Percentiles rank a stretch among this genome's conserved stretches.
These are phyloP conservation scores for Metschnikowia lochheadii DNA, from an alignment of 805 yeast genomes.

Conservation along the genomic window DNA sequence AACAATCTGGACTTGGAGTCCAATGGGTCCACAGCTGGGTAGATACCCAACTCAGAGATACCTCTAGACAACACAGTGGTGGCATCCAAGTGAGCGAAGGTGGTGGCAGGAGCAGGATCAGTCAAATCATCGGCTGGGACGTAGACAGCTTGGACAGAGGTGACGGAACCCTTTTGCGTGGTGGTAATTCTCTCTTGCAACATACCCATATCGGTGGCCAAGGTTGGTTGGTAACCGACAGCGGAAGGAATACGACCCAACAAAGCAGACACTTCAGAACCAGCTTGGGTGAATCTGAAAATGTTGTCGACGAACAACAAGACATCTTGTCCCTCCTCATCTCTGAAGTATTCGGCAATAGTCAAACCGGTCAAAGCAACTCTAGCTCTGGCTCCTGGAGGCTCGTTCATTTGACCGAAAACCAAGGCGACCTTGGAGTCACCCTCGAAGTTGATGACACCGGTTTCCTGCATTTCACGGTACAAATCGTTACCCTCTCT, in stretches of 20 bases:
- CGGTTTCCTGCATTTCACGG: constrained; percentile 99
- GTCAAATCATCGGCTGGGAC: constrained; percentile 99
- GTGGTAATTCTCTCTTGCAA: constrained; percentile 99
- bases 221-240: constrained; percentile 99
- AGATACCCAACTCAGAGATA: constrained; percentile 99
- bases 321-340: constrained; percentile 99
- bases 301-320: constrained; percentile 98
- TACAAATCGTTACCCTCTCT: constrained; percentile 99
- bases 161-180: constrained; percentile 99
- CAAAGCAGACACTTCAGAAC: constrained; percentile 99
- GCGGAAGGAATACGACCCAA: constrained; percentile 99
- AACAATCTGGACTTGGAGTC: constrained; percentile 98
- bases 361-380: constrained; percentile 99
- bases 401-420: constrained; percentile 99
- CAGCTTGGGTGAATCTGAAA: constrained; percentile 99
- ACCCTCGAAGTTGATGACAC: constrained; percentile 99
- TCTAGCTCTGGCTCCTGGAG: constrained; percentile 99
- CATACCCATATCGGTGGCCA: constrained; percentile 99
- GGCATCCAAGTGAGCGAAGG: constrained; percentile 99
- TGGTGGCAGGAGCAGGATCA: constrained; percentile 99
- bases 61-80: constrained; percentile 99
- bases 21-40: constrained; percentile 99
- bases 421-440: constrained; percentile 99
- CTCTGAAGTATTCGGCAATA: constrained; percentile 99
- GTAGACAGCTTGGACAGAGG: constrained; percentile 99